These are phyloP conservation scores for Dionaea muscipula DNA, from an alignment of 179 eudicot genomes.

Conservation along the genomic window DNA sequence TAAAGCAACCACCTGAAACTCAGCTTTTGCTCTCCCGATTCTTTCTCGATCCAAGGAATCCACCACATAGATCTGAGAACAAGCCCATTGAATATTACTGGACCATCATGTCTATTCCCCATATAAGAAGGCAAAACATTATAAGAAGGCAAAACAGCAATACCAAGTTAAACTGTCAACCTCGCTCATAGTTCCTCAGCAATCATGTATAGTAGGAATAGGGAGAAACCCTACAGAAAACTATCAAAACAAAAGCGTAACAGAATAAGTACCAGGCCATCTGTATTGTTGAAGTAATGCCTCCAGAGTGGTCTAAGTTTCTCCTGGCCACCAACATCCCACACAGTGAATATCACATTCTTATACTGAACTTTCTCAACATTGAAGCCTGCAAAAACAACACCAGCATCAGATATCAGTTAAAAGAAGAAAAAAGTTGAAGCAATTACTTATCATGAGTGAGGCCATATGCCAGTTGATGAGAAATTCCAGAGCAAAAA, in stretches of 20 bases:
- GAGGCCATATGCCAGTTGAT: too few relatives aligned
- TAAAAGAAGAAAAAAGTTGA: background rate
- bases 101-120: background rate
- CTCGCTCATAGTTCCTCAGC: too few relatives aligned
- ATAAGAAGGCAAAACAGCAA: background rate
- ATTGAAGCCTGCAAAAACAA: slow-evolving; percentile 61
- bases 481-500: too few relatives aligned
- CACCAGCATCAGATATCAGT: background rate
- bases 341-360: slow-evolving; percentile 92
- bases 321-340: slow-evolving; percentile 99
- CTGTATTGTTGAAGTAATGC: slow-evolving; percentile 96
- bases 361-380: slow-evolving; percentile 99
- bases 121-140: slow-evolving; percentile 2
- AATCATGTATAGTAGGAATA: too few relatives aligned
- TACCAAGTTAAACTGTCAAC: background rate
- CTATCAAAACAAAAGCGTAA: background rate
- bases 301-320: slow-evolving; percentile 96
- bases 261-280: slow-evolving; percentile 65
- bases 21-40: slow-evolving; percentile 75
- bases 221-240: background rate
- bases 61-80: slow-evolving; percentile 83
- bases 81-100: background rate
- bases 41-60: slow-evolving; percentile 97
- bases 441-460: too few relatives aligned
- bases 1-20: slow-evolving; percentile 58